Conservation (phyloP, 345 rosid species). For the Noccaea bulbosa region DNA sequence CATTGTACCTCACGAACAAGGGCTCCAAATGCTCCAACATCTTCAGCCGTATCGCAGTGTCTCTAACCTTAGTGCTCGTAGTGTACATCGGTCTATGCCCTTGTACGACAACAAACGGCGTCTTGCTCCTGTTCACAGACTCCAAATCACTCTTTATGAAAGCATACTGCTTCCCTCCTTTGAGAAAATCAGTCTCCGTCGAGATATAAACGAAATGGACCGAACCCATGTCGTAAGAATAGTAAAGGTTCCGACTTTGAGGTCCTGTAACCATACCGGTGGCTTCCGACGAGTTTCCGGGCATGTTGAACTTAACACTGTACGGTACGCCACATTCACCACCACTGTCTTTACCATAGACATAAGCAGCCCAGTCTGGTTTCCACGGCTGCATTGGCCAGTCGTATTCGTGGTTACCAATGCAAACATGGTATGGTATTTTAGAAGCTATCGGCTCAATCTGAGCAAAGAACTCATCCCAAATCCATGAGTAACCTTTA, state of each 20-base stretch:
- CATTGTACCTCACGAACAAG: constrained; percentile 69
- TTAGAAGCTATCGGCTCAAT: constrained; percentile 80
- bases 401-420: constrained; percentile 92
- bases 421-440: constrained; percentile 88
- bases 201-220: constrained; percentile 83
- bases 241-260: constrained; percentile 76
- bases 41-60: constrained; percentile 56
- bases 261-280: constrained; percentile 68
- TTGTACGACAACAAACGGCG: constrained; percentile 79
- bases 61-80: constrained; percentile 64
- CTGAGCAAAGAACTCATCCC: constrained; percentile 86
- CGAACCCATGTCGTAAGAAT: constrained; percentile 72
- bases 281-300: constrained; percentile 81
- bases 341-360: constrained; percentile 82
- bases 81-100: constrained; percentile 99
- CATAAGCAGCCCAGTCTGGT: constrained; percentile 67
- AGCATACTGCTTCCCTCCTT: constrained; percentile 70
- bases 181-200: constrained; percentile 83
- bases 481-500: constrained; percentile 81
- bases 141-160: constrained; percentile 78
- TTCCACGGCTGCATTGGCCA: constrained; percentile 96
- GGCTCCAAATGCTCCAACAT: constrained; percentile 88
- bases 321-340: constrained; percentile 96
- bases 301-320: constrained; percentile 89
- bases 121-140: constrained; percentile 72